Percentiles rank a stretch among this genome's conserved stretches.
Conservation (phyloP, 495 filamentous ascomycete genomes). For the Hyaloscypha hepaticicola region DNA sequence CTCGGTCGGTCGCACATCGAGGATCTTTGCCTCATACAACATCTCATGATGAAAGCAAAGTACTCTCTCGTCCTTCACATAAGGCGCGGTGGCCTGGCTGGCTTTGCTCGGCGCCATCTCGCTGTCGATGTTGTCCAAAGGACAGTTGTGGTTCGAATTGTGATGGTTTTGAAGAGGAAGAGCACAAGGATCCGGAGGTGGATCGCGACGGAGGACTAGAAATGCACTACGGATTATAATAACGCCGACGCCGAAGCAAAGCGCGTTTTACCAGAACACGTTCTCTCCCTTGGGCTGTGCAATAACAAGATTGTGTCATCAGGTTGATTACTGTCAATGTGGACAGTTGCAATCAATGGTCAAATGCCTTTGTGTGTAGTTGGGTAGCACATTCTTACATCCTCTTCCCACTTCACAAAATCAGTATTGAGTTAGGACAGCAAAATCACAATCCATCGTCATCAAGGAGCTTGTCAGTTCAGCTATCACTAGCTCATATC, state of each 20-base stretch:
- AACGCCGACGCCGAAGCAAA: not conserved
- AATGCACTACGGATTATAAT: not conserved
- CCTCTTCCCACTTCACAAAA: not conserved
- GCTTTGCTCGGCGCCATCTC: conserved; percentile 58
- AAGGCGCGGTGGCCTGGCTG: conserved; percentile 52
- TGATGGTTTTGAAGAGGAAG: conserved; percentile 1
- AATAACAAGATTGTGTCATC: not conserved
- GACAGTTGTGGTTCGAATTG: not conserved
- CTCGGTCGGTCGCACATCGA: conserved; percentile 65
- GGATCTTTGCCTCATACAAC: conserved; percentile 94
- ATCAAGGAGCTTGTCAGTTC: not conserved
- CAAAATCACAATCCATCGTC: not conserved
- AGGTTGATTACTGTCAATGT: not conserved
- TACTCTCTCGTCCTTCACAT: conserved; percentile 86
- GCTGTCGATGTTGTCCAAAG: not conserved
- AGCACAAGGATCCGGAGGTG: not conserved
- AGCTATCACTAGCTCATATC: not conserved
- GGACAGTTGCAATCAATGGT: not conserved
- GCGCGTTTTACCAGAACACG: not conserved
- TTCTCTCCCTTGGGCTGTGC: not conserved
- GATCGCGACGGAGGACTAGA: not conserved
- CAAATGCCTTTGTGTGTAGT: not conserved
- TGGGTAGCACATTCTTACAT: not conserved
- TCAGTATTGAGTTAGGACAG: not conserved
- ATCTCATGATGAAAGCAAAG: conserved; percentile 97